Conservation (phyloP, 208 protist species). For the Lotmaria passim region DNA sequence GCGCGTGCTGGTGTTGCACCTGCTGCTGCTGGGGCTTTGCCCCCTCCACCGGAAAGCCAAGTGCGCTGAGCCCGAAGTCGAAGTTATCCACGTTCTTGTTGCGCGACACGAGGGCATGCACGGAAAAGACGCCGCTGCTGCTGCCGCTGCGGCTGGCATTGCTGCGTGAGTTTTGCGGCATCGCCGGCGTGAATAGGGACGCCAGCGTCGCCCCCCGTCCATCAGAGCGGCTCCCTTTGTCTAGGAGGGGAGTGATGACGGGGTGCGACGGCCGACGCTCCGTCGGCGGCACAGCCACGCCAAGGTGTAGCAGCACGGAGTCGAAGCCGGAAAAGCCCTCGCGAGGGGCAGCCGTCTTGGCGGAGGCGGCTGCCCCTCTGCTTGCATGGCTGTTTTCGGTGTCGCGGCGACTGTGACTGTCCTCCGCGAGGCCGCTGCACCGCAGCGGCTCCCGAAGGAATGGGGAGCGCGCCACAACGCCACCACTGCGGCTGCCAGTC, state of each 20-base stretch:
- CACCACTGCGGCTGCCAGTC: not conserved
- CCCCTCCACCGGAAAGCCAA: conserved; percentile 45
- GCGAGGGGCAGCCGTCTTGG: not conserved
- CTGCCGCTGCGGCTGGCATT: conserved; percentile 24
- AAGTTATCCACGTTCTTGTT: conserved; percentile 40
- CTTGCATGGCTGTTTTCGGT: not conserved
- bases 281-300: not conserved
- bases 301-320: not conserved
- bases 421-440: too few relatives aligned
- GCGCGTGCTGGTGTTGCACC: not conserved
- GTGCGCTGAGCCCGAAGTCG: conserved; percentile 50
- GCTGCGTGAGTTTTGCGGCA: not conserved
- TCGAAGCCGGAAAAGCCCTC: not conserved
- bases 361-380: not conserved
- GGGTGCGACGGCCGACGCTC: not conserved
- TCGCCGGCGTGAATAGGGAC: not conserved
- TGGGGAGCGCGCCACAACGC: not conserved
- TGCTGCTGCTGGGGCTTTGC: not conserved
- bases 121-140: conserved; percentile 24
- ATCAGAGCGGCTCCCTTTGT: not conserved
- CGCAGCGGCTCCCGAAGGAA: conserved; percentile 12
- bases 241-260: not conserved
- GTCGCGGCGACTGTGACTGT: not conserved
- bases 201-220: not conserved
- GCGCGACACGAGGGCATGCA: conserved; percentile 27